phyloP scores from a whole-genome alignment of 805 yeast genomes.

The Myxozyma lipomycoides region DNA sequence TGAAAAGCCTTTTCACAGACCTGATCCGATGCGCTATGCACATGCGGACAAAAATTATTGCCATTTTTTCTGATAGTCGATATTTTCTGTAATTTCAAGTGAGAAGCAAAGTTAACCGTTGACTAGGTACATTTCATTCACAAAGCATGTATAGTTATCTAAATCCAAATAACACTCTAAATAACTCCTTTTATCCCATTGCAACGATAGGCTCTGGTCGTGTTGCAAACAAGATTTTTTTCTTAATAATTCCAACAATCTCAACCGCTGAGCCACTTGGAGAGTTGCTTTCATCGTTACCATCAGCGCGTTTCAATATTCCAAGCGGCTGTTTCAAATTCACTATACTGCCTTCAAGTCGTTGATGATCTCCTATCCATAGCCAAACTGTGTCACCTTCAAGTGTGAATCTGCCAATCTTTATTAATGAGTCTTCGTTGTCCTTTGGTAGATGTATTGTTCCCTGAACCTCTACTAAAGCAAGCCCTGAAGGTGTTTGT shows the following conservation, averaged over 20 bases:
- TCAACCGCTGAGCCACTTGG: conserved; percentile 21
- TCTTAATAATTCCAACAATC: conserved; percentile 19
- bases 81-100: too few relatives aligned
- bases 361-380: conserved; percentile 27
- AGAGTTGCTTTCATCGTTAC: not conserved
- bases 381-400: conserved; percentile 20
- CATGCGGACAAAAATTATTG: conserved; percentile 25
- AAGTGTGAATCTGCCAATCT: conserved; percentile 26
- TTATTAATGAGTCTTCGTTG: not conserved
- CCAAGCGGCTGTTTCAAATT: conserved; percentile 28
- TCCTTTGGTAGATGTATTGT: conserved; percentile 15
- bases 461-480: conserved; percentile 29
- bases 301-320: conserved; percentile 12
- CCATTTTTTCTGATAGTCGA: conserved; percentile 10
- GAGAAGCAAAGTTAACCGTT: too few relatives aligned
- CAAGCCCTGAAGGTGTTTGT: conserved; percentile 28
- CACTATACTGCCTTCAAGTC: conserved; percentile 25
- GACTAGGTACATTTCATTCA: too few relatives aligned
- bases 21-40: conserved; percentile 28
- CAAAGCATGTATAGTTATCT: too few relatives aligned
- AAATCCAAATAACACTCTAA: too few relatives aligned
- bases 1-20: conserved; percentile 31
- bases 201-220: conserved; percentile 28
- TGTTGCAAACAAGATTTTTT: conserved; percentile 23
- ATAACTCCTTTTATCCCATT: too few relatives aligned